Evolutionary conservation across 164 flowering plant genomes (phyloP).

Genomic region (Vitis riparia): DNA sequence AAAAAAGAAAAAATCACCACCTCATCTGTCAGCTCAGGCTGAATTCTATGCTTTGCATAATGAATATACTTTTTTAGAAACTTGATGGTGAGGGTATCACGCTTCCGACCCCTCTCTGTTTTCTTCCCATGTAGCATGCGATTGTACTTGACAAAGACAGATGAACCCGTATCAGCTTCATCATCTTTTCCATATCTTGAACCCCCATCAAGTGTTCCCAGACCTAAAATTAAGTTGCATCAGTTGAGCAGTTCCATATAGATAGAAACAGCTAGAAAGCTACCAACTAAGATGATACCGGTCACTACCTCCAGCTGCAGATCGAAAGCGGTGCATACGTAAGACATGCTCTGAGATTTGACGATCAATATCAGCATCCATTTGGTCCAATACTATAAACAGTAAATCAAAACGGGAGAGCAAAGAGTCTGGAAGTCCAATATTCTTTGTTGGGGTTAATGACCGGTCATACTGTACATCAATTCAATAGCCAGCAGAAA

Average conservation of each 20-base stretch:
- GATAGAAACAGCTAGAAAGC: not conserved
- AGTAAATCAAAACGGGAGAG: constrained; percentile 97
- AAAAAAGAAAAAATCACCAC: constrained; percentile 30
- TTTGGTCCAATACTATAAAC: constrained; percentile 98
- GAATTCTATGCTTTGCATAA: constrained; percentile 89
- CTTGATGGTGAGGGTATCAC: constrained; percentile 81
- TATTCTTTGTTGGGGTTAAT: constrained; percentile 95
- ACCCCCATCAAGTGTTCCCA: constrained; percentile 40
- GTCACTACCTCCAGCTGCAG: constrained; percentile 67
- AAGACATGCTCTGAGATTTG: constrained; percentile 91
- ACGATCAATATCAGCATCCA: constrained; percentile 96
- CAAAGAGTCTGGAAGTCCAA: constrained; percentile 97
- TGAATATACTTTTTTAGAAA: constrained; percentile 97
- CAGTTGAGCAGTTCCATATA: constrained; percentile 11
- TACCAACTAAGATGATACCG: not conserved
- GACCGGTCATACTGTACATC: constrained; percentile 93
- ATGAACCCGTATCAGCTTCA: constrained; percentile 60
- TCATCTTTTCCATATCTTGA: constrained; percentile 71
- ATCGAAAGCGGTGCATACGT: constrained; percentile 95
- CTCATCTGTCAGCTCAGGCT: constrained; percentile 97
- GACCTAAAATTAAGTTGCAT: constrained; percentile 38
- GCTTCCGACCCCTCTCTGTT: constrained; percentile 52
- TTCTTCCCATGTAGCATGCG: constrained; percentile 88
- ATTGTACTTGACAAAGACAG: constrained; percentile 87
- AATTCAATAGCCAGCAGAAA: constrained; percentile 14